Percentiles rank a stretch among this genome's conserved stretches.
These are phyloP conservation scores for Trichophyton benhamiae DNA, from an alignment of 2,329 filamentous ascomycete genomes.

Conservation along the genomic window DNA sequence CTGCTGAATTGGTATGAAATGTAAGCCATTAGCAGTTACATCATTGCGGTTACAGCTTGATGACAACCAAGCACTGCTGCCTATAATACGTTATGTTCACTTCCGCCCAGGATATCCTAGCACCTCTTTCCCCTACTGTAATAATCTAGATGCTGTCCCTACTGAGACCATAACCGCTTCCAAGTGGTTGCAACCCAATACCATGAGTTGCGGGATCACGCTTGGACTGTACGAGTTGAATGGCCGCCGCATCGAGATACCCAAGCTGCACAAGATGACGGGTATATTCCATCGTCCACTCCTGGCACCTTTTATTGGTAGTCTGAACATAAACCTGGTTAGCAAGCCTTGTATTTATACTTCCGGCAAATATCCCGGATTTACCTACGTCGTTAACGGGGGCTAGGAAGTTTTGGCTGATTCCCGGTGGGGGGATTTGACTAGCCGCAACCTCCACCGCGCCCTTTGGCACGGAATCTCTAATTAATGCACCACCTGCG, in stretches of 20 bases:
- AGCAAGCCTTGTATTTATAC: not conserved
- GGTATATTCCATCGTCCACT: slow-evolving; percentile 26
- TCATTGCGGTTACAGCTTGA: too few species aligned
- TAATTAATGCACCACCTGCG: slow-evolving; percentile 7
- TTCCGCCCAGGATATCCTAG: too few species aligned
- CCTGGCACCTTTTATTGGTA: slow-evolving; percentile 24
- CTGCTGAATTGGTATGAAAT: too few species aligned
- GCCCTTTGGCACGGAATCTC: slow-evolving; percentile 15
- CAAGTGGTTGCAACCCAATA: slow-evolving; percentile 12
- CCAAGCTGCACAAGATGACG: slow-evolving; percentile 17
- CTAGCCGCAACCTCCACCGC: slow-evolving; percentile 20
- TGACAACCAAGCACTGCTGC: too few species aligned
- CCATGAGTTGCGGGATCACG: slow-evolving; percentile 22
- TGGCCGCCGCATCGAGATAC: slow-evolving; percentile 15
- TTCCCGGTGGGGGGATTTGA: slow-evolving; percentile 19
- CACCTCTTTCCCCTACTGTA: too few species aligned
- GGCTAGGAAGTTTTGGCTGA: slow-evolving; percentile 25
- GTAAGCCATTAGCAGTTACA: too few species aligned
- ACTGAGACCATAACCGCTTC: not conserved
- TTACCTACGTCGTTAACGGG: slow-evolving; percentile 24
- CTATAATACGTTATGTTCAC: too few species aligned
- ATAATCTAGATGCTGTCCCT: not conserved
- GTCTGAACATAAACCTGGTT: slow-evolving; percentile 13
- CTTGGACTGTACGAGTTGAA: slow-evolving; percentile 20
- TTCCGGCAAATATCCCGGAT: not conserved